Percentiles rank a stretch among this genome's conserved stretches.
Evolutionary conservation across 108 stramenopile genomes (phyloP).

Genomic region (Fragilaria crotonensis): DNA sequence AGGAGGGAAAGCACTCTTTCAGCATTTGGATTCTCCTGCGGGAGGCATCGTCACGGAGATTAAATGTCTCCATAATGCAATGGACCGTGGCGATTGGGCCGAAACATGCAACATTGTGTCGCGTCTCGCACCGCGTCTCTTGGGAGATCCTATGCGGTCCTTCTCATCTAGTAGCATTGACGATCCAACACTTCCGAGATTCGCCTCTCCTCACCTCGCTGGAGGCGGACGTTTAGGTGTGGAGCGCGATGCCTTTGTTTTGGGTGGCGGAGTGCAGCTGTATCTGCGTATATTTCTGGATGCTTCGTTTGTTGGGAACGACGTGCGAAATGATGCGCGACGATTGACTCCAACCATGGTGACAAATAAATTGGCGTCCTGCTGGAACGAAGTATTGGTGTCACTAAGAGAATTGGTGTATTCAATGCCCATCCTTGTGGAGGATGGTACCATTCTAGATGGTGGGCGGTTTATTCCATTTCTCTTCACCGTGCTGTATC

Average conservation of each 20-base stretch:
- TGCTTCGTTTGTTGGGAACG: slow-evolving; percentile 41
- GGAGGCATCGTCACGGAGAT: slow-evolving; percentile 51
- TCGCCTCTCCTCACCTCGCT: slow-evolving; percentile 32
- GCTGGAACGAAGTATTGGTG: slow-evolving; percentile 62
- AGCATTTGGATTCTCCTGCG: slow-evolving; percentile 27
- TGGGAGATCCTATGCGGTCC: slow-evolving; percentile 33
- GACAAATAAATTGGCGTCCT: slow-evolving; percentile 24
- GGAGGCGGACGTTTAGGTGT: slow-evolving; percentile 46
- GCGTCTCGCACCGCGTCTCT: slow-evolving; percentile 42
- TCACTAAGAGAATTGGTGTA: slow-evolving; percentile 51
- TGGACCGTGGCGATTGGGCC: slow-evolving; percentile 49
- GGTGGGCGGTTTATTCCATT: slow-evolving; percentile 41
- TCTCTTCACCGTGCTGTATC: slow-evolving; percentile 56
- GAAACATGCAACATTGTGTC: slow-evolving; percentile 41
- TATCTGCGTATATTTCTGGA: slow-evolving; percentile 36
- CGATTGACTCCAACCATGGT: slow-evolving; percentile 35
- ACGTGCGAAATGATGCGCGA: slow-evolving; percentile 41
- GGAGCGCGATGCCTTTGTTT: slow-evolving; percentile 49
- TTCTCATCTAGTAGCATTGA: not conserved
- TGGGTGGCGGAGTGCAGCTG: slow-evolving; percentile 34
- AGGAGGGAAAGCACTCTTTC: slow-evolving; percentile 36
- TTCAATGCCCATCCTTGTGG: slow-evolving; percentile 38
- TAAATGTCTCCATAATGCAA: slow-evolving; percentile 23
- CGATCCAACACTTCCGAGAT: slow-evolving; percentile 40
- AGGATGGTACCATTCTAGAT: slow-evolving; percentile 24